phyloP scores from a whole-genome alignment of 345 rosid species.

The Geranium rotundifolium region DNA sequence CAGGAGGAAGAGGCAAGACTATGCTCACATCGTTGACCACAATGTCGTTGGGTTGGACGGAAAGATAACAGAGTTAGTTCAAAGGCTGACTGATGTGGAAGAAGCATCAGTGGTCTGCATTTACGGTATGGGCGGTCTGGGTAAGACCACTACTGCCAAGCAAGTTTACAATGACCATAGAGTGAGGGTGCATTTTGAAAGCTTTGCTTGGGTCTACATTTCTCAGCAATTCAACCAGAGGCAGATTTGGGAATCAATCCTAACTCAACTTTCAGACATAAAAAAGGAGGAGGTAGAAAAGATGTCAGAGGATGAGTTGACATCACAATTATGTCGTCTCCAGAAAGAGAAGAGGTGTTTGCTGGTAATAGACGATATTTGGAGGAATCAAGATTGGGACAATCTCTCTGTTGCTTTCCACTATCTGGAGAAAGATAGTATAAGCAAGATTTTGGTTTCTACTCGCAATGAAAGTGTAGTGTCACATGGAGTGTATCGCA shows the following conservation, averaged over 20 bases:
- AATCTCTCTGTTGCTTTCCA: neutral
- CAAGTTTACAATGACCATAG: neutral
- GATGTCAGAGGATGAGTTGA: neutral
- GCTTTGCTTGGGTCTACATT: neutral
- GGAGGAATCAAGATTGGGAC: neutral
- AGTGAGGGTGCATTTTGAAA: neutral
- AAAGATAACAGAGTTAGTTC: neutral
- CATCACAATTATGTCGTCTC: neutral
- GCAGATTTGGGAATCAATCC: neutral
- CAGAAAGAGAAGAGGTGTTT: neutral
- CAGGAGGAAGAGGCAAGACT: neutral
- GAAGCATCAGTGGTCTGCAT: neutral
- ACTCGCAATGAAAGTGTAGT: too few species aligned
- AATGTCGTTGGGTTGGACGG: neutral
- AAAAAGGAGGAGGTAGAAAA: neutral
- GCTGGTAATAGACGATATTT: neutral
- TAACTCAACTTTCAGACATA: neutral
- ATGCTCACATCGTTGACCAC: neutral
- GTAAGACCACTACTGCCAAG: neutral
- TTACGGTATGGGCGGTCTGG: neutral
- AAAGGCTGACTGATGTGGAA: neutral
- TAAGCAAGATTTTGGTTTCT: neutral
- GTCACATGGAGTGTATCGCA: too few species aligned
- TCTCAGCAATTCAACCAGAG: neutral
- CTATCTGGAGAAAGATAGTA: neutral